phyloP scores from a whole-genome alignment of 352 stramenopile genomes.

The Globisporangium radiosum region DNA sequence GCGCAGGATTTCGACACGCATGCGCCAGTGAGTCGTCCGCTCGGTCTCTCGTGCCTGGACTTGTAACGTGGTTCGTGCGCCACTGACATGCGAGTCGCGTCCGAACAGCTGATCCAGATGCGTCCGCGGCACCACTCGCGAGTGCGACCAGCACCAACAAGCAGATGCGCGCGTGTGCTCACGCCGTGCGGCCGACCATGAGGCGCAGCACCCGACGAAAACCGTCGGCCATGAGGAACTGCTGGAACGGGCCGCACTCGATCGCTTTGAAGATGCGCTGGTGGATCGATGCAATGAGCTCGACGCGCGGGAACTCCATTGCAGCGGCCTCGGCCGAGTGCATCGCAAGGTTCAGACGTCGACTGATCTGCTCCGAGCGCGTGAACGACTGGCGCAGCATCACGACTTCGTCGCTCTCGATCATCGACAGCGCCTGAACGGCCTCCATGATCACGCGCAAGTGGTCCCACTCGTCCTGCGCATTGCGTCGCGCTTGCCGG shows the following conservation, averaged over 20 bases:
- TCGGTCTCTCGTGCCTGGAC: too few species aligned
- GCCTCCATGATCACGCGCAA: conserved; percentile 57
- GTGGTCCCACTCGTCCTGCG: conserved; percentile 77
- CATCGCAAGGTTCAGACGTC: conserved; percentile 60
- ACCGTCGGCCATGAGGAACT: conserved; percentile 66
- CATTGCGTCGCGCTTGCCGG: conserved; percentile 24
- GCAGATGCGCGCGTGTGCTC: not conserved
- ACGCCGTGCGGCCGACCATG: conserved; percentile 67
- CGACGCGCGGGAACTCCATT: conserved; percentile 64
- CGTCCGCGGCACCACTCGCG: too few species aligned
- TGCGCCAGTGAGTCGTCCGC: too few species aligned
- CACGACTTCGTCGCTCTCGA: conserved; percentile 45
- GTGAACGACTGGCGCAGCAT: conserved; percentile 50
- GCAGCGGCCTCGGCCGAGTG: conserved; percentile 35
- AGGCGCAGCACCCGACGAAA: conserved; percentile 66
- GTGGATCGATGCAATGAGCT: conserved; percentile 69
- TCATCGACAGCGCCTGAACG: conserved; percentile 49
- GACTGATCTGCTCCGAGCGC: conserved; percentile 59
- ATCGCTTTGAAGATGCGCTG: conserved; percentile 77
- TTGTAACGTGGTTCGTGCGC: too few species aligned
- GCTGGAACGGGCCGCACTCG: conserved; percentile 68
- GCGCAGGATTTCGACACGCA: too few species aligned
- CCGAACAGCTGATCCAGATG: too few species aligned
- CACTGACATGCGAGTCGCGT: not conserved
- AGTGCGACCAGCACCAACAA: too few species aligned